Conservation (phyloP, 2,329 filamentous ascomycete genomes). For the Pseudohalonectria lignicola region DNA sequence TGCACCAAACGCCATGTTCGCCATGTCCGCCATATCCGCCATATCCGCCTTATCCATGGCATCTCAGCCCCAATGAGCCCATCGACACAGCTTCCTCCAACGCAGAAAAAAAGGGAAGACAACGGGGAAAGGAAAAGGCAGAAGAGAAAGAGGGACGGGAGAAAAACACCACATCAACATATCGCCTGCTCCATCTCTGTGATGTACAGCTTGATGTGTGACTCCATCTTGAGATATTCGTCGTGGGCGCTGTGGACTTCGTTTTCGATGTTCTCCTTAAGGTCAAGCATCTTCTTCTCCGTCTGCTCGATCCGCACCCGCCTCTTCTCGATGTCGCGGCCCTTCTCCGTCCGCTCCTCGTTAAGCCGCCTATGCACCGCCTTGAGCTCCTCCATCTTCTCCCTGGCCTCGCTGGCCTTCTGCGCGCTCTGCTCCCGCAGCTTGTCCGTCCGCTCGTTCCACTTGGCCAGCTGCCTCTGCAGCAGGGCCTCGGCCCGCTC, state of each 20-base stretch:
- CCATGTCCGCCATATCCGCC: too few relatives aligned
- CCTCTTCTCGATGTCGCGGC: conserved; percentile 82
- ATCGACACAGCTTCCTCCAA: too few relatives aligned
- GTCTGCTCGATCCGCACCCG: conserved; percentile 94
- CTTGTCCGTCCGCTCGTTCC: conserved; percentile 77
- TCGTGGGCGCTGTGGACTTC: conserved; percentile 86
- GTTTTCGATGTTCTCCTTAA: conserved; percentile 95
- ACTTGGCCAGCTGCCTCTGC: conserved; percentile 73
- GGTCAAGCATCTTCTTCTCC: conserved; percentile 98
- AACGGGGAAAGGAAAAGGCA: too few relatives aligned
- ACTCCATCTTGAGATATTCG: conserved; percentile 95
- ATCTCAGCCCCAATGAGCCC: too few relatives aligned
- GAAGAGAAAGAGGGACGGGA: too few relatives aligned
- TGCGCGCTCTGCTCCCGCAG: conserved; percentile 69
- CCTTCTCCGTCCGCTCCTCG: conserved; percentile 77
- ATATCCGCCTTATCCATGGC: too few relatives aligned
- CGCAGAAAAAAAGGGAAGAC: too few relatives aligned
- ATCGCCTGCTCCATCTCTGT: conserved; percentile 96
- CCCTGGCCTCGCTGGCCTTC: conserved; percentile 71
- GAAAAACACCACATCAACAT: too few relatives aligned
- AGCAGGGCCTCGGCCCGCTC: conserved; percentile 79
- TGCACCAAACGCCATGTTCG: too few relatives aligned
- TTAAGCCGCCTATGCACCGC: conserved; percentile 69
- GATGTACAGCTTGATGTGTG: conserved; percentile 94
- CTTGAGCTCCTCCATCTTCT: conserved; percentile 82